Base-by-base conservation (phyloP, 305 asterid genomes). In the Rubia balearica region DNA sequence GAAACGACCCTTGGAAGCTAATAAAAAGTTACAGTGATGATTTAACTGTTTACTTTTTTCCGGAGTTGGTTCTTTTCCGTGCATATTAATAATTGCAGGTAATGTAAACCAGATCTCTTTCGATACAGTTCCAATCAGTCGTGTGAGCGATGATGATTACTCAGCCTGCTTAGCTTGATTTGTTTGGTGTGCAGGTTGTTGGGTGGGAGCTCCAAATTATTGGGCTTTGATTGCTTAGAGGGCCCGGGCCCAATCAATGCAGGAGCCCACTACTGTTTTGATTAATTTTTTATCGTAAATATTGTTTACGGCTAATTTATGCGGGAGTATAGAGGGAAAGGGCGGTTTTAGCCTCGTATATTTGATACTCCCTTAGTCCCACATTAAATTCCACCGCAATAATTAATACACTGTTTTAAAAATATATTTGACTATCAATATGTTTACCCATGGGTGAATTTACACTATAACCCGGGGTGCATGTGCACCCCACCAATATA, bases 121-220 rank as follows among this genome's bases (percentile, higher is more conserved):
- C 5, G 61, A 7, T 11, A n/a, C 59, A 51, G 21, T 51, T 16
- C 19, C 16, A 51, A 51, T 7, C 16, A 11, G 66, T 56, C 22
- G 66, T 46, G 22, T 56, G 73, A 70, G 3, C 38, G 38, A 70
- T 57, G 42, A 70, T 62, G 42, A 48, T 21, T 70, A 57, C 38
- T 27, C 36, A 33, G 56, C 38, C 55, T 48, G 55, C 55, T 48
- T 12, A 2, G 55, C 16, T 48, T 48, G 55, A 33, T 33, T 33
- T 33, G 38, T 33, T 33, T 33, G 38, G 38, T 33, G 3, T 2
- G 38, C 38, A 33, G 38, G 38, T 33, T 33, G 38, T 3, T 3
- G 38, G 3, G 38, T 33, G 38, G 5, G 21, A 49, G 21, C 57
- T 49, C 21, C 57, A 49, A 48, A 49, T 0, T 12, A 12, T 0